These are phyloP conservation scores for Alternaria consortialis DNA, from an alignment of 2,329 filamentous ascomycete genomes.

Conservation along the genomic window DNA sequence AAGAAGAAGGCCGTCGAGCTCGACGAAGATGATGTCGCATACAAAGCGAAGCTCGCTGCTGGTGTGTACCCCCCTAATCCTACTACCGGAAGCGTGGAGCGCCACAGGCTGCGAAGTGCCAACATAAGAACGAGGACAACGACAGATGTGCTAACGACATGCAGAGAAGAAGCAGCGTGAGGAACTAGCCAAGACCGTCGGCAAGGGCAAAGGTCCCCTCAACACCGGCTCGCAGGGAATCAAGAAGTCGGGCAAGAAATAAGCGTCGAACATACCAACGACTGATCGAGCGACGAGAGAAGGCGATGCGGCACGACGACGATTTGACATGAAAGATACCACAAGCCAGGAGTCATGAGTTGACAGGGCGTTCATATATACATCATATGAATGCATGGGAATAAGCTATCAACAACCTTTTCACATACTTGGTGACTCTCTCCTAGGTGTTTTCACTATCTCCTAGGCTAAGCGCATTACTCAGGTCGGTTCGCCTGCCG, in stretches of 20 bases:
- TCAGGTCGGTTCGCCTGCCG: not conserved
- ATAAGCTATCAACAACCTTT: constrained; percentile 3
- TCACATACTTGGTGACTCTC: not conserved
- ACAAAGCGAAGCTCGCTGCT: constrained; percentile 82
- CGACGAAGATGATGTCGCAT: constrained; percentile 87
- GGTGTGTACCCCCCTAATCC: constrained; percentile 65
- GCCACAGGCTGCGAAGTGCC: not conserved
- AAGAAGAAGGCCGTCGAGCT: constrained; percentile 81
- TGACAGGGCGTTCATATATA: constrained; percentile 29
- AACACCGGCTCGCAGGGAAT: constrained; percentile 87
- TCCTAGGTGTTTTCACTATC: not conserved
- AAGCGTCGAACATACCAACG: constrained; percentile 22
- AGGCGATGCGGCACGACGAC: constrained; percentile 17
- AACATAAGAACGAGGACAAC: not conserved
- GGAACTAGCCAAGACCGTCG: constrained; percentile 78
- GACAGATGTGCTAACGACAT: constrained; percentile 7
- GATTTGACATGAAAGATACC: constrained; percentile 40
- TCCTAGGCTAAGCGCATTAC: not conserved
- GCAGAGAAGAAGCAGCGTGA: constrained; percentile 66
- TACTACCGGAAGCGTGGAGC: not conserved
- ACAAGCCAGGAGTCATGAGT: constrained; percentile 34
- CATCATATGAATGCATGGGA: constrained; percentile 32
- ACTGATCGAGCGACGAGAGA: not conserved
- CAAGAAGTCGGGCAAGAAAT: constrained; percentile 99
- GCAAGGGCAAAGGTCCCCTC: constrained; percentile 83